phyloP scores from a whole-genome alignment of 2,329 filamentous ascomycete species.

The Blastomyces parvus region DNA sequence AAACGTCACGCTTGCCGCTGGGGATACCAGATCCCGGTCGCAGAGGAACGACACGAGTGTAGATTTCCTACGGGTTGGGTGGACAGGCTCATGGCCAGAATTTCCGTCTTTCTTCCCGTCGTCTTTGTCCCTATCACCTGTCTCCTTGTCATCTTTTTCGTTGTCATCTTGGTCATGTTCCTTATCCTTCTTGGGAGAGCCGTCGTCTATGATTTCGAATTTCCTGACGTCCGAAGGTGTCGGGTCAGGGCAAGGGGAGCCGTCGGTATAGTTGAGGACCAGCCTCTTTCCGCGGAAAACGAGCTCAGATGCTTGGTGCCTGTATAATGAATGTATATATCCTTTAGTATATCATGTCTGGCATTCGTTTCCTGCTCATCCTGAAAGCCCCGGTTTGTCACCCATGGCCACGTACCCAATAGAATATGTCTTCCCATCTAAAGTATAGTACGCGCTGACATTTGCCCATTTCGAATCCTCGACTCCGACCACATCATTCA shows the following conservation, averaged over 20 bases:
- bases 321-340: slow-evolving; percentile 13
- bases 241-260: slow-evolving; percentile 54
- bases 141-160: slow-evolving; percentile 14
- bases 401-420: slow-evolving; percentile 32
- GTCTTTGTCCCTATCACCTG: slow-evolving; percentile 24
- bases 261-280: slow-evolving; percentile 65
- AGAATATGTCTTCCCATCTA: slow-evolving; percentile 36
- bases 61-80: slow-evolving; percentile 51
- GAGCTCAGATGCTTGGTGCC: slow-evolving; percentile 37
- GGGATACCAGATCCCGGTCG: slow-evolving; percentile 65
- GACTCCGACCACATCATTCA: slow-evolving; percentile 40
- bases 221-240: slow-evolving; percentile 10
- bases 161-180: neutral
- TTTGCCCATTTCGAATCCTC: slow-evolving; percentile 35
- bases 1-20: slow-evolving; percentile 66
- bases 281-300: slow-evolving; percentile 50
- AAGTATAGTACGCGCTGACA: slow-evolving; percentile 42
- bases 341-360: slow-evolving; percentile 1
- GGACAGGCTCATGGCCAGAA: slow-evolving; percentile 10
- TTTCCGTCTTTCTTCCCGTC: slow-evolving; percentile 16
- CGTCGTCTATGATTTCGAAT: slow-evolving; percentile 14
- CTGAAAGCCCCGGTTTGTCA: neutral
- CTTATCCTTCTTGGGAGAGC: neutral
- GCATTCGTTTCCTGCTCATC: neutral
- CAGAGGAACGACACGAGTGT: slow-evolving; percentile 89